Evolutionary conservation across 768 basidiomycete genomes (phyloP).

Genomic region (Mycena indigotica): DNA sequence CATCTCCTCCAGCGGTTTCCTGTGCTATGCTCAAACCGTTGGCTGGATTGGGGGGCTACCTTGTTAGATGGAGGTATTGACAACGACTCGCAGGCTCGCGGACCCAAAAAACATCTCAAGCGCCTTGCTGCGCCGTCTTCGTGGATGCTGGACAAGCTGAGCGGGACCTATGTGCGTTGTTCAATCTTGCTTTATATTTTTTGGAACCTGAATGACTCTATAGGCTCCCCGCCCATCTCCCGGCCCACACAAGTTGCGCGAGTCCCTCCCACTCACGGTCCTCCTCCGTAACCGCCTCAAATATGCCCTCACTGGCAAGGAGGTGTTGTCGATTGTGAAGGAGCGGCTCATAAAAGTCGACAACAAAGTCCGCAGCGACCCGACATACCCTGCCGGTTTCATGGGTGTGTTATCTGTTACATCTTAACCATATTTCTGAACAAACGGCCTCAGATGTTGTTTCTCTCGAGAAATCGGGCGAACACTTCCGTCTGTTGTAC

Average conservation of each 20-base stretch:
- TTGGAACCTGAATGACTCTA: background rate
- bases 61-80: no score
- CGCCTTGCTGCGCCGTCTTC: slow-evolving; percentile 94
- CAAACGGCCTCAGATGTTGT: slow-evolving; percentile 92
- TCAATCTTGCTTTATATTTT: slow-evolving; percentile 3
- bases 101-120: slow-evolving; percentile 99
- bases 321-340: slow-evolving; percentile 93
- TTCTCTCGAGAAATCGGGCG: slow-evolving; percentile 96
- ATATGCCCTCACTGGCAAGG: slow-evolving; percentile 95
- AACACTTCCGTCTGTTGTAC: slow-evolving; percentile 99
- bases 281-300: slow-evolving; percentile 99
- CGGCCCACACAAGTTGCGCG: slow-evolving; percentile 98
- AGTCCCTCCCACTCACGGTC: slow-evolving; percentile 94
- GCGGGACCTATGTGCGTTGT: slow-evolving; percentile 83
- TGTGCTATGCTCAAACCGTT: no score
- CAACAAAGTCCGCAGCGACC: slow-evolving; percentile 96
- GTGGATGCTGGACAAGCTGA: slow-evolving; percentile 99
- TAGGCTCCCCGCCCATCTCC: slow-evolving; percentile 96
- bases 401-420: slow-evolving; percentile 65
- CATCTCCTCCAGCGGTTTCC: no score
- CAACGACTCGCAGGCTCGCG: slow-evolving; percentile 85
- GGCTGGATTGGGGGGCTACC: no score
- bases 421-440: background rate
- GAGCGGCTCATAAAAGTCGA: slow-evolving; percentile 99
- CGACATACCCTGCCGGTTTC: slow-evolving; percentile 96